Evolutionary conservation across 1,139 yeast genomes (phyloP), one percentile per base, ranked within the genome.

Genomic region (Suhomyces chickasaworum): DNA sequence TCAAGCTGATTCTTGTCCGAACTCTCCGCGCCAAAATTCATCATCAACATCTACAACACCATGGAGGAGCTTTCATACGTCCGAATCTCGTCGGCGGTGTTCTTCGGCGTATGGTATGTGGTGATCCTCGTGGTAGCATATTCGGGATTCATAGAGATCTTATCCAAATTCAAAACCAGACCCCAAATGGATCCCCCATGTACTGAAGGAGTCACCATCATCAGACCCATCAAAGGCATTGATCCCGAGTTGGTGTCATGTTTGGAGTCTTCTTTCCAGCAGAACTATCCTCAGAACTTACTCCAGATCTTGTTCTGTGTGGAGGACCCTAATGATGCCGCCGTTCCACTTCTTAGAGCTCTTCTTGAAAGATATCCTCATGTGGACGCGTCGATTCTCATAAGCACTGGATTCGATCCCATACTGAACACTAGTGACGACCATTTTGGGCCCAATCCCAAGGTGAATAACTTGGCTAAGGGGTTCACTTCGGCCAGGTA

Each of bases 401-500:
- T 86, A 1, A 80, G 77, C 20, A 39, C 44, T 22, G 43, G 45
- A n/a, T 43, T 39, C 32, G 37, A 43, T 31, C 35, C 41, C 18
- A 25, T 42, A 23, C 23, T 27, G 23, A 42, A 42, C 39, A 17
- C 30, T 25, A 60, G 68, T 32, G 63, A 64, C 30, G 82, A 77
- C 45, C 77, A 77, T 54, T 85, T 71, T 57, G 97, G 96, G 1
- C 95, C 96, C 2, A 89, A 89, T 59, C 97, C 97, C 9, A 89
- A 89, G 64, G 88, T 89, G 46, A 89, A 89, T 66, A 89, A 89
- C 63, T 71, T 89, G 41, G 82, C 91, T 16, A 87, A 87, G 61
- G 96, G 96, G 3, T 88, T 85, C 59, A 61, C 69, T 37, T 65
- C 66, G 1, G 91, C 96, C 12, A 79, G 81, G 55, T 71, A 81